These are phyloP conservation scores for Sphaerulina vaccinii DNA, from an alignment of 2,329 filamentous ascomycete species.

Conservation along the genomic window DNA sequence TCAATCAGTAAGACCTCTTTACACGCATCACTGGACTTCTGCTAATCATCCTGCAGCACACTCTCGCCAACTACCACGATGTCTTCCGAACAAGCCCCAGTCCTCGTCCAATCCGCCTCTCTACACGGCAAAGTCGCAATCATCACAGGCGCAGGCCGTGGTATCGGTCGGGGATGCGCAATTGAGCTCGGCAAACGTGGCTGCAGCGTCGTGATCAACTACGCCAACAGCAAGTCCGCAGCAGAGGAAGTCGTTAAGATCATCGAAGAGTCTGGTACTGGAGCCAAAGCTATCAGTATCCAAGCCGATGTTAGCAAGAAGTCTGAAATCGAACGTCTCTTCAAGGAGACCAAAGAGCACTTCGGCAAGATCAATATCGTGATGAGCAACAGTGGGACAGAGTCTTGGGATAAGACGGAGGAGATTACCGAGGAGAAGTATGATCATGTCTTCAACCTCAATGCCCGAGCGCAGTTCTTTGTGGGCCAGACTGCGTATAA, in stretches of 20 bases:
- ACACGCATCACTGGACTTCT: background rate
- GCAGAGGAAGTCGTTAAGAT: conserved; percentile 51
- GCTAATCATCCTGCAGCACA: background rate
- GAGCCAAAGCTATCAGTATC: conserved; percentile 56
- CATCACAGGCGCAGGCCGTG: conserved; percentile 64
- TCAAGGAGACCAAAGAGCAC: conserved; percentile 44
- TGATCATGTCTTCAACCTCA: conserved; percentile 68
- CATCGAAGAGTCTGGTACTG: conserved; percentile 48
- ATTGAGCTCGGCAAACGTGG: conserved; percentile 66
- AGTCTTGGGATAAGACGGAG: conserved; percentile 66
- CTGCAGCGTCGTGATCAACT: conserved; percentile 65
- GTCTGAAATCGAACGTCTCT: conserved; percentile 59
- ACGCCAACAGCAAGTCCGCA: conserved; percentile 54
- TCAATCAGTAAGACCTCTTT: background rate
- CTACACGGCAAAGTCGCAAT: conserved; percentile 57
- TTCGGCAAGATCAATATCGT: conserved; percentile 50
- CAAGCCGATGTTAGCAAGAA: conserved; percentile 58
- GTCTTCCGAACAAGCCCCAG: conserved; percentile 29
- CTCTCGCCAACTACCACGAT: background rate
- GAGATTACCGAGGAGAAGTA: conserved; percentile 69
- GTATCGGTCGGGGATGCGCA: conserved; percentile 66
- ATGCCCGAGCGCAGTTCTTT: conserved; percentile 72
- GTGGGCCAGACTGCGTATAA: conserved; percentile 73
- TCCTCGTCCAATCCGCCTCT: conserved; percentile 48
- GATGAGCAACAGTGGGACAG: conserved; percentile 59